Percentiles rank a stretch among this genome's conserved stretches.
Conservation (phyloP, 2,329 filamentous ascomycete genomes). For the Pyricularia sp. region DNA sequence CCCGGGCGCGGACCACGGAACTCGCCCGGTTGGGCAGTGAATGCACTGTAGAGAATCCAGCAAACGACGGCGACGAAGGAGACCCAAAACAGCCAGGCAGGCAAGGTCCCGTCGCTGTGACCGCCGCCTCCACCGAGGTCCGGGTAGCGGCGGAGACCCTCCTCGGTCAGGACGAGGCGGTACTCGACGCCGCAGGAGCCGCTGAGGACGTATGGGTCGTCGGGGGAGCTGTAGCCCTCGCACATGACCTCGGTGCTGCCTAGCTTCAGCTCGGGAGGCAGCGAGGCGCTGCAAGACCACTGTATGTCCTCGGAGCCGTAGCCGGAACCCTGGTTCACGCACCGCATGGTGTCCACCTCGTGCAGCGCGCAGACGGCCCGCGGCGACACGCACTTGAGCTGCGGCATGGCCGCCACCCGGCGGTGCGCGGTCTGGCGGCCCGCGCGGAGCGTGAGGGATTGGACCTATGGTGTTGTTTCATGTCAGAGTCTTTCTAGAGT, state of each 20-base stretch:
- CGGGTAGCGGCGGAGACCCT: slow-evolving; percentile 61
- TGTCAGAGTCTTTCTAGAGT: not conserved
- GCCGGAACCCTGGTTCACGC: slow-evolving; percentile 69
- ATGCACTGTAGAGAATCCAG: slow-evolving; percentile 51
- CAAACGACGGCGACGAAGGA: slow-evolving; percentile 46
- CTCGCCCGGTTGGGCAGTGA: slow-evolving; percentile 12
- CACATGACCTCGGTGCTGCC: slow-evolving; percentile 83
- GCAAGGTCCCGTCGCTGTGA: slow-evolving; percentile 13
- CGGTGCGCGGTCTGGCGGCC: slow-evolving; percentile 57
- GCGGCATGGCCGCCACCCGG: slow-evolving; percentile 61
- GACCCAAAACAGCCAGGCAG: slow-evolving; percentile 40
- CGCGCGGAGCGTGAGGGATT: slow-evolving; percentile 63
- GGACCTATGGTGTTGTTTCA: slow-evolving; percentile 37
- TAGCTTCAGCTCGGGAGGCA: slow-evolving; percentile 53
- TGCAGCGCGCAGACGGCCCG: slow-evolving; percentile 54
- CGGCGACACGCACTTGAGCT: slow-evolving; percentile 64
- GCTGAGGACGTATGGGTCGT: slow-evolving; percentile 78
- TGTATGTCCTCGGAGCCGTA: slow-evolving; percentile 74
- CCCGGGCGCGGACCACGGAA: slow-evolving; percentile 16
- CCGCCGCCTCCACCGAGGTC: slow-evolving; percentile 24
- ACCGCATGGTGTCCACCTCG: slow-evolving; percentile 71
- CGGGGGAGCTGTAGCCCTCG: slow-evolving; percentile 66
- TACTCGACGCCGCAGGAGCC: slow-evolving; percentile 93
- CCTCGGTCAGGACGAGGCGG: slow-evolving; percentile 60
- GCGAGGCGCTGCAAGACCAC: slow-evolving; percentile 67